Evolutionary conservation across 306 rosid species (phyloP).

Genomic region (Delonix regia): DNA sequence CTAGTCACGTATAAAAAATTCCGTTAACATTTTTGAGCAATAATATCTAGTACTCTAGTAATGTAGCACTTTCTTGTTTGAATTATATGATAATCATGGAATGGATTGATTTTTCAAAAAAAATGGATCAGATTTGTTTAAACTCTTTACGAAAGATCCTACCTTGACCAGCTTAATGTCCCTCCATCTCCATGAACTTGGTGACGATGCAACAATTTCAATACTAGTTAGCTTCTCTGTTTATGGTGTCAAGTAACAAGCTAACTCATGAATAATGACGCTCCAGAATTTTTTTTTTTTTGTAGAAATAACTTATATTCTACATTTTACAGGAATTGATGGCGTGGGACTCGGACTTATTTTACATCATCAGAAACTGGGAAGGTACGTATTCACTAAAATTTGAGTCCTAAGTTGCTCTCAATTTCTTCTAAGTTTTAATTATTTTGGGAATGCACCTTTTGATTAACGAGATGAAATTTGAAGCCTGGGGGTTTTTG

Average conservation of each 20-base stretch:
- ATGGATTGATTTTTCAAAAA: not conserved
- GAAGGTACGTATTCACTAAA: constrained; percentile 55
- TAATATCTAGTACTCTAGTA: too few species aligned
- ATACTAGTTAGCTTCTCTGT: not conserved
- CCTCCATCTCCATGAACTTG: too few species aligned
- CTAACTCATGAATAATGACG: constrained; percentile 5
- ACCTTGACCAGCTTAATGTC: not conserved
- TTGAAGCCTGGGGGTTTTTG: constrained; percentile 13
- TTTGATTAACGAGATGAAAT: constrained; percentile 18
- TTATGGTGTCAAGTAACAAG: not conserved
- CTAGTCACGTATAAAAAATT: too few species aligned
- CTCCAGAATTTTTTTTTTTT: not conserved
- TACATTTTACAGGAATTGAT: constrained; percentile 64
- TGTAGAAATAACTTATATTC: constrained; percentile 15
- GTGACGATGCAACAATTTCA: not conserved
- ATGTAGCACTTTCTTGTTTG: too few species aligned
- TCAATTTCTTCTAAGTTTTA: not conserved
- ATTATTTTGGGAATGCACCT: not conserved
- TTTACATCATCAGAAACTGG: constrained; percentile 66
- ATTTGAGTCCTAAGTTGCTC: not conserved
- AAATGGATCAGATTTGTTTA: not conserved
- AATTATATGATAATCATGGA: too few species aligned
- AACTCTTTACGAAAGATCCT: too few species aligned
- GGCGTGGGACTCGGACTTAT: constrained; percentile 87
- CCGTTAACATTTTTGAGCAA: too few species aligned